Percentiles rank a stretch among this genome's conserved stretches.
Conservation (phyloP, 345 rosid species). For the Hibiscus mutabilis region DNA sequence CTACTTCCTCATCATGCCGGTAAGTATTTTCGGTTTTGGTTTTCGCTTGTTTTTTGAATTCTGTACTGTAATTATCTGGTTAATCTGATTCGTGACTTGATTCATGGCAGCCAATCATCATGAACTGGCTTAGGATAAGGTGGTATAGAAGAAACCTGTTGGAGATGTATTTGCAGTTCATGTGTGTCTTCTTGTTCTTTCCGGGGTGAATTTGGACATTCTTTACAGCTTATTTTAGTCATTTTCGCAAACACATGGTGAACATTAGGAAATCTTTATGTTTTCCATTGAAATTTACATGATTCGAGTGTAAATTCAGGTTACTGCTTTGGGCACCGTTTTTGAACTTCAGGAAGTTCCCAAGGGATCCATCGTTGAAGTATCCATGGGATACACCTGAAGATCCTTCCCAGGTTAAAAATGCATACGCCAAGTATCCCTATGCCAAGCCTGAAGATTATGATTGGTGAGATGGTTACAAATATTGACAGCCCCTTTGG, state of each 20-base stretch:
- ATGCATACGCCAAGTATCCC: slow-evolving; percentile 50
- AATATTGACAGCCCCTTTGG: background rate
- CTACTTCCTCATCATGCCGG: slow-evolving; percentile 81
- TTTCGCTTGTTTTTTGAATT: no score
- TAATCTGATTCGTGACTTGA: no score
- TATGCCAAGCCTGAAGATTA: slow-evolving; percentile 81
- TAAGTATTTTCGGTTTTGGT: slow-evolving; percentile 22
- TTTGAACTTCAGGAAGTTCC: slow-evolving; percentile 84
- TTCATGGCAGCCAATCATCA: slow-evolving; percentile 60
- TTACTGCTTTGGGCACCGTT: slow-evolving; percentile 81
- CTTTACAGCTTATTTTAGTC: background rate
- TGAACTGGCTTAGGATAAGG: slow-evolving; percentile 85
- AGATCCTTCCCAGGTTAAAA: slow-evolving; percentile 50
- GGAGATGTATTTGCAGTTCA: slow-evolving; percentile 86
- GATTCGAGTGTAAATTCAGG: slow-evolving; percentile 25
- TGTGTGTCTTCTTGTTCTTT: slow-evolving; percentile 84
- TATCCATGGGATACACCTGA: slow-evolving; percentile 69
- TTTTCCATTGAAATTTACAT: background rate
- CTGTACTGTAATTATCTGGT: no score
- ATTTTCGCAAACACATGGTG: background rate
- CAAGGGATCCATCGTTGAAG: slow-evolving; percentile 75
- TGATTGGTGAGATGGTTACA: background rate
- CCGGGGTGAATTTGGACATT: slow-evolving; percentile 48
- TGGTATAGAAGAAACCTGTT: slow-evolving; percentile 76
- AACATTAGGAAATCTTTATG: no score